A percentile compares a stretch with the other conserved stretches of the same genome.
Conservation (phyloP, 2,329 filamentous ascomycete species). For the Alternaria triticina region DNA sequence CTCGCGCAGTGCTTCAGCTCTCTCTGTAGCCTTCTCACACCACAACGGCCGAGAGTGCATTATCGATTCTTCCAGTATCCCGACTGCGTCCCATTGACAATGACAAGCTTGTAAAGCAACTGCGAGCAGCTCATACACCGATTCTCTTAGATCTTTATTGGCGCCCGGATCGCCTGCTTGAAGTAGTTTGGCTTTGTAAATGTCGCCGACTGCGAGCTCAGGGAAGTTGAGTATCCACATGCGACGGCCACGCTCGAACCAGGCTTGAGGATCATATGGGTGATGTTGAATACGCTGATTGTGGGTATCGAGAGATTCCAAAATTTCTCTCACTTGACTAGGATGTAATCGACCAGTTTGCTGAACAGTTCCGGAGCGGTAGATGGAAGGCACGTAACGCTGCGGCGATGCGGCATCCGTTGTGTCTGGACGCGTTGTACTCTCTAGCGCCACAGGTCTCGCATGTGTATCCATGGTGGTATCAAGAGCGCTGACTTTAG, state of each 20-base stretch:
- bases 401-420: not conserved
- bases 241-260: not conserved
- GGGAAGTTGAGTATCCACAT: constrained; percentile 27
- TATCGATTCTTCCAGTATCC: constrained; percentile 11
- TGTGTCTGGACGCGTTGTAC: not conserved
- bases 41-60: not conserved
- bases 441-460: not conserved
- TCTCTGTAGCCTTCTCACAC: not conserved
- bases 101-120: constrained; percentile 31
- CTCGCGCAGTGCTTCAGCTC: constrained; percentile 3
- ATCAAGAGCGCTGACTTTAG: not conserved
- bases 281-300: not conserved
- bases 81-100: constrained; percentile 26
- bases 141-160: not conserved
- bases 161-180: constrained; percentile 24
- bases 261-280: not conserved
- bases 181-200: constrained; percentile 40
- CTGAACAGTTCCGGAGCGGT: not conserved
- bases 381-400: not conserved
- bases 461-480: not conserved
- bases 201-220: constrained; percentile 40
- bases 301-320: not conserved
- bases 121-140: constrained; percentile 14
- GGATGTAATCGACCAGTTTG: not conserved
- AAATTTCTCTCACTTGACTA: not conserved